Base-by-base conservation (phyloP, 768 basidiomycete species). In the Boletus rubroflammeus region DNA sequence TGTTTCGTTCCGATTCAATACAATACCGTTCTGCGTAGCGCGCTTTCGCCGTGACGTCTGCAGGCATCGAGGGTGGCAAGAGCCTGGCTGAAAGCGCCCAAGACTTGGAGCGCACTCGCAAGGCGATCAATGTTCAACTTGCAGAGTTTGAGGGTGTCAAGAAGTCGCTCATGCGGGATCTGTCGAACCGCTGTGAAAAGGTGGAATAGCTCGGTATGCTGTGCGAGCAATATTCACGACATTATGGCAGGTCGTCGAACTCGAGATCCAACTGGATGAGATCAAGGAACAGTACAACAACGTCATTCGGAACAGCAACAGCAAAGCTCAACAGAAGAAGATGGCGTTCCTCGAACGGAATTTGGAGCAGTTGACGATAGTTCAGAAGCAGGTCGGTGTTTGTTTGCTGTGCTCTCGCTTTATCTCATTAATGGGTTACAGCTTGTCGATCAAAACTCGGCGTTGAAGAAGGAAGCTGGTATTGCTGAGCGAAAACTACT, bases 141-240 rank as follows among this genome's bases (percentile, higher is more conserved):
- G 92, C 95, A 55, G 97, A 99, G 68, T 99, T 99, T 71, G 97
- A 99, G 68, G 89, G 91, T 19, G 94, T 97, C 62, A 98, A 98
- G 82, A 96, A 97, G 77, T 96, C 91, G 45, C 82, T 99, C 58
- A 97, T 99, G 91, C 88, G 93, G 35, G 97, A 99, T 77, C 75
- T 99, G 63, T 96, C 98, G 76, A 98, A 99, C 72, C 94, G 97
- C 28, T 99, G 97, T 71, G 97, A 99, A 79, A 98, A 98, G 86
- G 95, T 92, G 73, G 62, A 38, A 32, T 56, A 47, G 42, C 52
- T 56, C 10, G 44, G 35, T 40, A 17, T 52, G 35, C 28, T 72
- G 25, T 44, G 48, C 54, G 45, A 26, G 23, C 41, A 46, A 47
- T 50, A 53, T 57, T 60, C 35, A 67, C 32, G 23, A 36, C 31